These are phyloP conservation scores for Neurospora sp. DNA, from an alignment of 495 filamentous ascomycete genomes.

Conservation along the genomic window DNA sequence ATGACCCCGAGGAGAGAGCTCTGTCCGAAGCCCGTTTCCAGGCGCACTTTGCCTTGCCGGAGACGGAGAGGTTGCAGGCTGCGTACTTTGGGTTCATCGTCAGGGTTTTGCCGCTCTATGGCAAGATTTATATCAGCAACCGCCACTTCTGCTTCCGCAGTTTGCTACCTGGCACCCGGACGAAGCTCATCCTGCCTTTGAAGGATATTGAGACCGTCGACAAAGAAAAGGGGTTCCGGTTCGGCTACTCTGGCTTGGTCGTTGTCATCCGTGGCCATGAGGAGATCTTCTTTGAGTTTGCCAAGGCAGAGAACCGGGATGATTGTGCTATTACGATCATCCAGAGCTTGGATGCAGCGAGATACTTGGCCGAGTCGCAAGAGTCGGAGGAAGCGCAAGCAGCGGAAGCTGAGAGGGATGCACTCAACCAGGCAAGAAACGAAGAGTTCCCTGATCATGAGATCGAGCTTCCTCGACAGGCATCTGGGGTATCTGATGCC, in stretches of 20 bases:
- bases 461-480: slow-evolving; percentile 43
- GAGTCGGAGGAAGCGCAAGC: slow-evolving; percentile 62
- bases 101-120: slow-evolving; percentile 83
- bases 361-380: slow-evolving; percentile 64
- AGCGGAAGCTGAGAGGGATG: slow-evolving; percentile 72
- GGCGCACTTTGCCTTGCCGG: slow-evolving; percentile 78
- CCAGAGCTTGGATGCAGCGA: slow-evolving; percentile 60
- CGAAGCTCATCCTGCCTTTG: slow-evolving; percentile 84
- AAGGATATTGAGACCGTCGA: slow-evolving; percentile 90
- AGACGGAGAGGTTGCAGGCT: slow-evolving; percentile 76
- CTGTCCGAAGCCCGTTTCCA: slow-evolving; percentile 68
- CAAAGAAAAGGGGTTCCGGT: slow-evolving; percentile 90
- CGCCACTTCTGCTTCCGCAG: slow-evolving; percentile 92
- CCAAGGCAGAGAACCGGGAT: slow-evolving; percentile 62
- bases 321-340: slow-evolving; percentile 79
- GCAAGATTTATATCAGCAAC: slow-evolving; percentile 91
- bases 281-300: slow-evolving; percentile 95
- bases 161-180: slow-evolving; percentile 77
- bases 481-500: slow-evolving; percentile 41
- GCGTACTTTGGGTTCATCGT: slow-evolving; percentile 84
- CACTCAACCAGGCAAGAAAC: slow-evolving; percentile 67
- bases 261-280: slow-evolving; percentile 89
- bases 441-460: slow-evolving; percentile 51
- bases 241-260: slow-evolving; percentile 85
- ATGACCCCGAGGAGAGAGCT: slow-evolving; percentile 51